These are phyloP conservation scores for Hemileccinum rubropunctum DNA, from an alignment of 768 basidiomycete genomes.

Conservation along the genomic window DNA sequence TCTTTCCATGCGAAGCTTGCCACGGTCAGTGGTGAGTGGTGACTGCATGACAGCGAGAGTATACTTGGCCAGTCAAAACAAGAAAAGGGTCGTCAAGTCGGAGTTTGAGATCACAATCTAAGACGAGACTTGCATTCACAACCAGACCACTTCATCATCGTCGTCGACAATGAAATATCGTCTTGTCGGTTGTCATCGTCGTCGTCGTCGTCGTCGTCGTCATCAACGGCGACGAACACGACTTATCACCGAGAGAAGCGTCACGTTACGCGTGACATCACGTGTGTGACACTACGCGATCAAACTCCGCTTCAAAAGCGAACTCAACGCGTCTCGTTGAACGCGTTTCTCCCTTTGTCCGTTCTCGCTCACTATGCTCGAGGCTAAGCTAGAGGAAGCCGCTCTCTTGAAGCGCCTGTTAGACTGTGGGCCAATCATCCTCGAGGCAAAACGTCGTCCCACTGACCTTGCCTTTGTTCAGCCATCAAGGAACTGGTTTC, in stretches of 20 bases:
- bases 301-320: constrained; percentile 35
- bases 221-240: background rate
- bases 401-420: constrained; percentile 89
- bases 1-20: constrained; percentile 45
- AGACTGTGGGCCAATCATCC: constrained; percentile 63
- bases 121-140: background rate
- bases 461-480: constrained; percentile 31
- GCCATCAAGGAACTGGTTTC: constrained; percentile 97
- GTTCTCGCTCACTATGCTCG: constrained; percentile 56
- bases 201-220: constrained; percentile 3
- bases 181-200: background rate
- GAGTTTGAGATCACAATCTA: constrained; percentile 12
- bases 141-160: constrained; percentile 5
- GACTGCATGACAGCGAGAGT: constrained; percentile 12
- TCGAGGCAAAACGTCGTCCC: background rate
- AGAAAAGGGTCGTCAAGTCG: background rate
- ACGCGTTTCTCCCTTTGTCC: constrained; percentile 13
- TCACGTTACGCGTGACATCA: constrained; percentile 28
- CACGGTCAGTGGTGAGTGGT: constrained; percentile 36
- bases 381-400: constrained; percentile 89
- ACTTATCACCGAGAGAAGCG: background rate
- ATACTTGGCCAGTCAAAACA: background rate
- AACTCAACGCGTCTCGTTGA: constrained; percentile 27
- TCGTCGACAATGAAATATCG: background rate
- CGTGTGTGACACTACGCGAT: constrained; percentile 29